These are phyloP conservation scores for Scleromitrula shiraiana DNA, from an alignment of 2,329 filamentous ascomycete genomes.

Conservation along the genomic window DNA sequence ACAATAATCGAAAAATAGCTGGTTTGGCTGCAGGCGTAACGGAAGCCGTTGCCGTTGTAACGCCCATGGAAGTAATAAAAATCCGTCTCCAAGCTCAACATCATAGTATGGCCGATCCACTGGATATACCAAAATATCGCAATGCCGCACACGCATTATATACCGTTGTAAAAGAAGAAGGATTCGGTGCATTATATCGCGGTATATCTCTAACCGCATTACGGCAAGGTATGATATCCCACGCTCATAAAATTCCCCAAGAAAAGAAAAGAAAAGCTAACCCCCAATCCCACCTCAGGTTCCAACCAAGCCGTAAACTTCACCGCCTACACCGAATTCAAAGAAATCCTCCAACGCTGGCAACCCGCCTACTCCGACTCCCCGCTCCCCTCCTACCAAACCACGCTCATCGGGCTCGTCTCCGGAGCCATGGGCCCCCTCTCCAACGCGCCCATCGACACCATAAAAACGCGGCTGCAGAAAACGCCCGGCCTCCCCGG, in stretches of 20 bases:
- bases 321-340: constrained; percentile 93
- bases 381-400: constrained; percentile 80
- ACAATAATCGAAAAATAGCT: constrained; percentile 39
- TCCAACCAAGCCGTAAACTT: constrained; percentile 98
- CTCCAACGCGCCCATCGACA: constrained; percentile 96
- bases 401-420: constrained; percentile 77
- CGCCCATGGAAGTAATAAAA: constrained; percentile 99
- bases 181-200: constrained; percentile 77
- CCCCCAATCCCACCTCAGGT: constrained; percentile 11
- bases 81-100: constrained; percentile 97
- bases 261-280: too few species aligned
- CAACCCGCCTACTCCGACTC: constrained; percentile 60
- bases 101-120: constrained; percentile 93
- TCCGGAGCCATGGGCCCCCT: constrained; percentile 92
- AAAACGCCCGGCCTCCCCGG: constrained; percentile 78
- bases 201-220: constrained; percentile 90
- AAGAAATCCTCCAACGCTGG: constrained; percentile 62
- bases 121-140: constrained; percentile 94
- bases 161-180: constrained; percentile 89
- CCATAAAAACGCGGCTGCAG: constrained; percentile 95
- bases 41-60: constrained; percentile 92
- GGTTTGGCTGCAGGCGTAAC: constrained; percentile 90
- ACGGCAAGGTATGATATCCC: constrained; percentile 60
- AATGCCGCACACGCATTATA: constrained; percentile 79
- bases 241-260: neutral